Base-by-base conservation (phyloP, 345 rosid species). In the Lepidium aucheri region DNA sequence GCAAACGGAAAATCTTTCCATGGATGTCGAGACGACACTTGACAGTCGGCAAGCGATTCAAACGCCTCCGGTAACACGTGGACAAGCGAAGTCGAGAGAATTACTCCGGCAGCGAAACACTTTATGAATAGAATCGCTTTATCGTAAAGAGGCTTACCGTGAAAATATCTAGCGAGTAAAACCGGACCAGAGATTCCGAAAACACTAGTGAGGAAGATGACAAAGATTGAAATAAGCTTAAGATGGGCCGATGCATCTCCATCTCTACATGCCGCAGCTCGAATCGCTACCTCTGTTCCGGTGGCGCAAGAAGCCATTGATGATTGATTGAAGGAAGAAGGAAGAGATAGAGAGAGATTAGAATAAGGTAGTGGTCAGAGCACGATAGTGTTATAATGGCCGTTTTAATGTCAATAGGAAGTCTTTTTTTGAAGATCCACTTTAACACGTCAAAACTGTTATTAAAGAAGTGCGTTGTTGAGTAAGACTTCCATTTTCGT, bases 21-120 rank as follows among this genome's bases (percentile, higher is more conserved):
- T 0, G 96, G 98, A 68, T 88, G 97, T 4, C 40, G 76, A 3
- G 98, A 77, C 0, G 98, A 83, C 10, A 90, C 89, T 17, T 76
- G 82, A 73, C 97, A 93, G 45, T 93, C 91, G 20, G 85, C 68
- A 43, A 90, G 85, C 6, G 98, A 80, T 32, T 28, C 82, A 68
- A 69, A 93, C 15, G 97, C 98, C 13, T 90, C 97, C 4, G 98
- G 97, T 43, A 88, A 90, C 10, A 90, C 97, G 68, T 93, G 98
- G 66, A 93, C 97, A 0, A 93, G 74, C 8, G 98, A 90, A 10
- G 98, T 93, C 14, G 98, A 90, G 63, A 93, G 90, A 42, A 93
- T 90, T 1, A 93, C 98, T 0, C 98, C 98, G 53, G 98, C 97
- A 24, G 97, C 98, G 79, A 93, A 93, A 78, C 97, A 88, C 76